A percentile compares a stretch with the other conserved stretches of the same genome.
These are phyloP conservation scores for Amanita jacksonii DNA, from an alignment of 768 basidiomycete genomes.

Conservation along the genomic window DNA sequence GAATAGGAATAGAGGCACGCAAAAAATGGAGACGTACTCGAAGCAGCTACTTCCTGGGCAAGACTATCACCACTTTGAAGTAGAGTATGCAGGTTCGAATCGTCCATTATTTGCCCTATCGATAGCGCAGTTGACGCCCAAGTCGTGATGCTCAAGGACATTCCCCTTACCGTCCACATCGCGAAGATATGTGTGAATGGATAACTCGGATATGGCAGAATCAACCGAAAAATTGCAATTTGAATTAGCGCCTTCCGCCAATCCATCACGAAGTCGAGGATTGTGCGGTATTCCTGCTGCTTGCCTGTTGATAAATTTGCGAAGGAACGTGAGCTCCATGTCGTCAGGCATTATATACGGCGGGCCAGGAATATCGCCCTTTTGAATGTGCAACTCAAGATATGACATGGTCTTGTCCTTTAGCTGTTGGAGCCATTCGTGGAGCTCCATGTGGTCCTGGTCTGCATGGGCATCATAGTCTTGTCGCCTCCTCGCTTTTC, in stretches of 20 bases:
- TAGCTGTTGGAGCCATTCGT: constrained; percentile 81
- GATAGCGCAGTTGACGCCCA: not conserved
- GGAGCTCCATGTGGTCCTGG: constrained; percentile 84
- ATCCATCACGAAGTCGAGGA: constrained; percentile 60
- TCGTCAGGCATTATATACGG: constrained; percentile 77
- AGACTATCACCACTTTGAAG: constrained; percentile 43
- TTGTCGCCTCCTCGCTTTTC: constrained; percentile 72
- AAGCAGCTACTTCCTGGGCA: constrained; percentile 46
- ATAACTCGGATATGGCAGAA: constrained; percentile 39
- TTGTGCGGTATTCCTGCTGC: constrained; percentile 70
- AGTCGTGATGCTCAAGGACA: not conserved
- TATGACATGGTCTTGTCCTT: constrained; percentile 88
- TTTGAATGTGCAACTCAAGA: constrained; percentile 79
- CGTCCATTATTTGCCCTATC: constrained; percentile 29
- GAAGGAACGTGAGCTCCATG: constrained; percentile 66
- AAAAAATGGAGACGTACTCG: constrained; percentile 35
- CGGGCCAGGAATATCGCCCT: constrained; percentile 78
- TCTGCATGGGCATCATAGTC: constrained; percentile 80
- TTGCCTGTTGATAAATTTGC: constrained; percentile 77
- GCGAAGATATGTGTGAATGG: constrained; percentile 31
- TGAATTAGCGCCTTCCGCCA: constrained; percentile 25
- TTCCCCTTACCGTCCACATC: constrained; percentile 20
- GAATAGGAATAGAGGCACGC: constrained; percentile 5
- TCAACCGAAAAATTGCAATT: constrained; percentile 37
- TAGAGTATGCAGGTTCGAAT: constrained; percentile 39